Base-by-base conservation (phyloP, 768 basidiomycete species). In the Rhodotorula taiwanensis region DNA sequence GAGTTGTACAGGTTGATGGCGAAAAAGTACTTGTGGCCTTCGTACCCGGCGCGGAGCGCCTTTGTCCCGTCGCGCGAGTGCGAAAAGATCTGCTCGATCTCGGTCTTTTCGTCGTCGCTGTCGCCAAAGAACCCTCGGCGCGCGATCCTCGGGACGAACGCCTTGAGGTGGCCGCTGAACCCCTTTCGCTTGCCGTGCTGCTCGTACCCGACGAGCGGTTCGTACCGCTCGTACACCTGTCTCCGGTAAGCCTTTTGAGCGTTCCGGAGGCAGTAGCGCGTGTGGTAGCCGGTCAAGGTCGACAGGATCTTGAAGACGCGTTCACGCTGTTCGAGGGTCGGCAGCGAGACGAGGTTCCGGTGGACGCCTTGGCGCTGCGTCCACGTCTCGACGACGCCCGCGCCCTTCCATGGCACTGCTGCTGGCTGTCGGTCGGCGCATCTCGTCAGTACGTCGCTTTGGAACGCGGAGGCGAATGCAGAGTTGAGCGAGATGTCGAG, bases 1-100 rank as follows among this genome's bases (percentile, higher is more conserved):
- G 93, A 97, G 80, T 99, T 99, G 81, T 97, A 97, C 42, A 98
- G 81, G 78, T 99, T 99, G 82, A 99, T 98, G 64, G 91, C 94
- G 77, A 99, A 95, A 78, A 90, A 98, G 76, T 98, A 99, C 76
- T 99, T 98, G 83, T 99, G 95, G 69, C 86, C 70, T 27, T 70
- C 66, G 59, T 68, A 67, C 34, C 79, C 75, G 51, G 76, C 74
- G 70, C 42, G 34, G 72, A 76, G 57, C 77, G 76, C 48, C 79
- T 77, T 30, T 33, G 23, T 30, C 30, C 50, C 50, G 33, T 55
- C 47, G n/a, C 61, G 52, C 45, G 76, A 60, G 81, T 78, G 39
- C 81, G 57, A 50, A 34, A 68, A 72, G 58, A 71, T 69, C 51
- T 67, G 61, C 53, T 71, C 64, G 45, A 69, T 55, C 58, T 70